Evolutionary conservation across 2,329 filamentous ascomycete genomes (phyloP).

Genomic region (Colletotrichum sp.): DNA sequence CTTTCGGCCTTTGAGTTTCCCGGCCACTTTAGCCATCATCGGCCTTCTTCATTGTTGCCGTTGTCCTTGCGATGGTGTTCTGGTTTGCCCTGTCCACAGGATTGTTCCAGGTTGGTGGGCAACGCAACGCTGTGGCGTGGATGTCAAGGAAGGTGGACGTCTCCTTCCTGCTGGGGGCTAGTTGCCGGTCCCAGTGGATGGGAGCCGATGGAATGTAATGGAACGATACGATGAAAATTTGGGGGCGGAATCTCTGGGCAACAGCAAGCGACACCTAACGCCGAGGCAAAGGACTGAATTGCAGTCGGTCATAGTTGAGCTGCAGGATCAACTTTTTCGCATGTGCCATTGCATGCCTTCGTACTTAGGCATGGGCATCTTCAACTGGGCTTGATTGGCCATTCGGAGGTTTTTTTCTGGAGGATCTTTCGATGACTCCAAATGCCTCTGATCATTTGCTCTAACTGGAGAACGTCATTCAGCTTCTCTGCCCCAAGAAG

Average conservation of each 20-base stretch:
- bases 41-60: background rate
- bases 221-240: background rate
- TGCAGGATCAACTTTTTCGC: background rate
- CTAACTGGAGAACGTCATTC: background rate
- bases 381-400: background rate
- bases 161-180: constrained; percentile 8
- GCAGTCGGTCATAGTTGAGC: background rate
- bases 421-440: background rate
- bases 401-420: background rate
- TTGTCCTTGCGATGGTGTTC: background rate
- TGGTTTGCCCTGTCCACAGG: background rate
- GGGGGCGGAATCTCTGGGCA: background rate
- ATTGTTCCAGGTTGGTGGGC: constrained; percentile 7
- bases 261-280: background rate
- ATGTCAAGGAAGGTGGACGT: background rate
- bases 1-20: background rate
- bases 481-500: background rate
- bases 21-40: background rate
- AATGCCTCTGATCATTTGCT: background rate
- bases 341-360: background rate
- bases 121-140: constrained; percentile 16
- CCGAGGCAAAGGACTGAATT: background rate
- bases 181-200: background rate
- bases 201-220: constrained; percentile 10
- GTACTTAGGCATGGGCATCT: background rate